phyloP scores from a whole-genome alignment of 495 filamentous ascomycete genomes.

The Aspergillus heteromorphus region DNA sequence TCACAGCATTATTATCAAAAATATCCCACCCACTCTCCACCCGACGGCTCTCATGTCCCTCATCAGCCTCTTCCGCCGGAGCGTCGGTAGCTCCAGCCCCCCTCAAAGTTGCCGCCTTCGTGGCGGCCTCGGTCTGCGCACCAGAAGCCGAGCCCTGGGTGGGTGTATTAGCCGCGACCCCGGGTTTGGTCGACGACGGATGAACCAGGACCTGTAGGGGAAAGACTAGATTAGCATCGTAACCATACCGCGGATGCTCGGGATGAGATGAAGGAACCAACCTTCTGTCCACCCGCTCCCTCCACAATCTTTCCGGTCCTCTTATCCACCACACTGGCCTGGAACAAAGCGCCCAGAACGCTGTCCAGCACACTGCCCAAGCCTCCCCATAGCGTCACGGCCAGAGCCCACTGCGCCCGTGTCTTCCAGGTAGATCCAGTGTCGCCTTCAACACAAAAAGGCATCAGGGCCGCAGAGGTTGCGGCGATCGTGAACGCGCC shows the following conservation, averaged over 20 bases:
- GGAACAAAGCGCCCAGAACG: slow-evolving; percentile 76
- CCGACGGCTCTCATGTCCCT: slow-evolving; percentile 60
- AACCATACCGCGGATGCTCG: slow-evolving; percentile 3
- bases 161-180: background rate
- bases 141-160: background rate
- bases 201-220: slow-evolving; percentile 36
- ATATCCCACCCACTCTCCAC: slow-evolving; percentile 70
- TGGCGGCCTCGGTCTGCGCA: slow-evolving; percentile 22
- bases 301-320: slow-evolving; percentile 83
- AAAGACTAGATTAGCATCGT: background rate
- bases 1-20: slow-evolving; percentile 91
- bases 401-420: slow-evolving; percentile 50
- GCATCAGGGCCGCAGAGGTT: slow-evolving; percentile 59
- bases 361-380: slow-evolving; percentile 82
- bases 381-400: slow-evolving; percentile 63
- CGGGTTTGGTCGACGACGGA: slow-evolving; percentile 14
- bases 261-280: slow-evolving; percentile 28
- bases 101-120: slow-evolving; percentile 31
- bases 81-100: slow-evolving; percentile 16
- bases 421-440: slow-evolving; percentile 44
- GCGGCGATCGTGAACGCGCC: slow-evolving; percentile 70
- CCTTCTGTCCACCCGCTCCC: slow-evolving; percentile 75
- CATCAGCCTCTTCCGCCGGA: slow-evolving; percentile 11
- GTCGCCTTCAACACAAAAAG: slow-evolving; percentile 52
- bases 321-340: slow-evolving; percentile 81